Conservation (phyloP, 495 filamentous ascomycete genomes). For the Podospora fimiseda region DNA sequence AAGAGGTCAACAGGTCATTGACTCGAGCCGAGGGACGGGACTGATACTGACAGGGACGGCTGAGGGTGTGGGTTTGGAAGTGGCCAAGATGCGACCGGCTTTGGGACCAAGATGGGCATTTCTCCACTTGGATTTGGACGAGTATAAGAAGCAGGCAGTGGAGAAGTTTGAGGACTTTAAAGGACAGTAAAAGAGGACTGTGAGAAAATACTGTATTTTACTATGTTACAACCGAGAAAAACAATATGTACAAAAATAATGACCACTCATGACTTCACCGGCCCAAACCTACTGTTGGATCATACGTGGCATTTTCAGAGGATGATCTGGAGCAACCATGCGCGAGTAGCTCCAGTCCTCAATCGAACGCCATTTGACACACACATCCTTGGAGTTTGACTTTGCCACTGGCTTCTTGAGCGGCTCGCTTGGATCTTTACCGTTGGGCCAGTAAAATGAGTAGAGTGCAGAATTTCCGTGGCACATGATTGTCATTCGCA, state of each 20-base stretch:
- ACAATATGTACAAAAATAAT: too few species aligned
- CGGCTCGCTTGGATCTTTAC: neutral
- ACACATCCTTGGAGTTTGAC: constrained; percentile 7
- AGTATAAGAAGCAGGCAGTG: constrained; percentile 20
- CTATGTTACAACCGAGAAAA: too few species aligned
- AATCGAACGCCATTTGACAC: constrained; percentile 14
- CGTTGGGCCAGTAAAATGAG: constrained; percentile 11
- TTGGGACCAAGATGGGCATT: constrained; percentile 18
- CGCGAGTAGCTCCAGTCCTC: constrained; percentile 8
- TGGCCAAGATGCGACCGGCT: neutral
- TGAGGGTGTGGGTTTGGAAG: constrained; percentile 4
- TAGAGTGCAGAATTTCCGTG: constrained; percentile 11
- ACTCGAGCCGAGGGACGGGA: constrained; percentile 27
- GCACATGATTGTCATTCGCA: constrained; percentile 15
- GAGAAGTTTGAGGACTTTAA: constrained; percentile 5
- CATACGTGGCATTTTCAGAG: neutral
- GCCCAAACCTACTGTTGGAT: neutral
- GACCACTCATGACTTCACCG: too few species aligned
- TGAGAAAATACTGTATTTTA: too few species aligned
- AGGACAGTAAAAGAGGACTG: too few species aligned
- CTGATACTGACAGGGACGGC: constrained; percentile 4
- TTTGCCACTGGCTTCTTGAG: neutral
- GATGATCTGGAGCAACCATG: neutral
- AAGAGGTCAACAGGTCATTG: constrained; percentile 19
- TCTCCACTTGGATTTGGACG: constrained; percentile 16